Base-by-base conservation (phyloP, 148 eudicot species). In the Agrostemma githago region DNA sequence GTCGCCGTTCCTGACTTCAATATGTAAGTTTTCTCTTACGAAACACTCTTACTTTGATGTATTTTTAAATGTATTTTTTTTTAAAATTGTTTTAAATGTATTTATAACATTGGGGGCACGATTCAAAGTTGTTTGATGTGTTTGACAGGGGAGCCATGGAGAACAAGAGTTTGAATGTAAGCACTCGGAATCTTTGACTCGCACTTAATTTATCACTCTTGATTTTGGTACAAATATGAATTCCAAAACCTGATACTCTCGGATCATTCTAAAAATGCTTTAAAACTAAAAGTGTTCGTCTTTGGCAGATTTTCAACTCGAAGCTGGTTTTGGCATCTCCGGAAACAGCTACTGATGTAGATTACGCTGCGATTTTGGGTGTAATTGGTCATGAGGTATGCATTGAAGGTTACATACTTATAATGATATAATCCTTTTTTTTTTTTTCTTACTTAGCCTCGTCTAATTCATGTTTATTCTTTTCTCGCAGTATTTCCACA, bases 1-100 rank as follows among this genome's bases (percentile, higher is more conserved):
- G 99, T 96, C 2, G 97, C 97, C 72, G 99, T 96, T 79, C 99
- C 99, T 73, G 99, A 96, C 91, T 96, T 96, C 81, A 96, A 92
- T 82, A 89, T 96, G 99, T 95, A 66, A 83, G 94, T 79, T 78
- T 74, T 46, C 62, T 62, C 53, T 16, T 17, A 42, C 15, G 70
- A 5, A 71, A 46, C 34, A 26, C 34, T 26, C 34, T 26, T n/a
- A 10, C 6, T 9, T 17, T 8, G 43, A 15, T 73, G 3, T 20
- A 37, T 53, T 3, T 58, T 66, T 38, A 42, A 2, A 20, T 59
- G 34, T 3, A 7, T 39, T 46, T 40, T n/a, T 69, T 11, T 79
- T 34, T 19, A 3, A 41, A 34, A 6, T 39, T 11, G 2, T 48
- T 68, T 12, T 2, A 64, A 5, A 1, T 34, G 4, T 37, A 53